Conservation (phyloP, 2,329 filamentous ascomycete species). For the Setomelanomma holmii region DNA sequence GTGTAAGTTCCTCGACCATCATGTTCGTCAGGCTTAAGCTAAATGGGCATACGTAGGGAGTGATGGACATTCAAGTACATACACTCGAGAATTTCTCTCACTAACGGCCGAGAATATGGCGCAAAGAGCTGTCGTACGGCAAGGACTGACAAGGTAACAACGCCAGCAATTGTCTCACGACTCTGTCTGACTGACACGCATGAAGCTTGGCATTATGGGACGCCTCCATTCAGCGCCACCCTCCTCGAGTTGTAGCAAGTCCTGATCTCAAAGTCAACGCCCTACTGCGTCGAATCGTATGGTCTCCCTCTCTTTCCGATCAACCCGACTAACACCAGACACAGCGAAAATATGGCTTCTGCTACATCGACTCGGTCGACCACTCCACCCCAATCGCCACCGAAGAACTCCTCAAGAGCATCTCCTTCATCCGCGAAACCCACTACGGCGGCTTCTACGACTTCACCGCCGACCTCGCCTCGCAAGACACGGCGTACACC, state of each 20-base stretch:
- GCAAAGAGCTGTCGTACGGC: constrained; percentile 41
- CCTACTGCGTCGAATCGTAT: constrained; percentile 68
- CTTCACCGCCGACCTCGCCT: constrained; percentile 86
- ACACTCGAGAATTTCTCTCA: constrained; percentile 67
- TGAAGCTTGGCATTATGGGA: constrained; percentile 51
- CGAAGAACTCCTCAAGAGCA: constrained; percentile 75
- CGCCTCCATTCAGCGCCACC: constrained; percentile 22
- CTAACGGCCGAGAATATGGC: constrained; percentile 49
- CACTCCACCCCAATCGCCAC: constrained; percentile 69
- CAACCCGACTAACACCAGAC: neutral
- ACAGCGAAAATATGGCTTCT: constrained; percentile 75
- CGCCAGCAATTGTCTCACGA: too few species aligned
- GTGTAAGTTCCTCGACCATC: constrained; percentile 26
- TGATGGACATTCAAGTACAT: constrained; percentile 73
- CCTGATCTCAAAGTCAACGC: constrained; percentile 54
- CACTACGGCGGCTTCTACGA: constrained; percentile 90
- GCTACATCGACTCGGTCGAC: constrained; percentile 69
- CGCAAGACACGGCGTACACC: constrained; percentile 92
- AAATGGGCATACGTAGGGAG: constrained; percentile 48
- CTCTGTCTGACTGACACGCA: constrained; percentile 19
- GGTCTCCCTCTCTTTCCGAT: constrained; percentile 17
- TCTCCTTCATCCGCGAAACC: constrained; percentile 86
- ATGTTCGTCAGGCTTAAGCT: neutral
- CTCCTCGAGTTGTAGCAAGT: constrained; percentile 56
- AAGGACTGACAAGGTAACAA: constrained; percentile 33